Base-by-base conservation (phyloP, 2,329 filamentous ascomycete genomes). In the Grosmannia serpens region DNA sequence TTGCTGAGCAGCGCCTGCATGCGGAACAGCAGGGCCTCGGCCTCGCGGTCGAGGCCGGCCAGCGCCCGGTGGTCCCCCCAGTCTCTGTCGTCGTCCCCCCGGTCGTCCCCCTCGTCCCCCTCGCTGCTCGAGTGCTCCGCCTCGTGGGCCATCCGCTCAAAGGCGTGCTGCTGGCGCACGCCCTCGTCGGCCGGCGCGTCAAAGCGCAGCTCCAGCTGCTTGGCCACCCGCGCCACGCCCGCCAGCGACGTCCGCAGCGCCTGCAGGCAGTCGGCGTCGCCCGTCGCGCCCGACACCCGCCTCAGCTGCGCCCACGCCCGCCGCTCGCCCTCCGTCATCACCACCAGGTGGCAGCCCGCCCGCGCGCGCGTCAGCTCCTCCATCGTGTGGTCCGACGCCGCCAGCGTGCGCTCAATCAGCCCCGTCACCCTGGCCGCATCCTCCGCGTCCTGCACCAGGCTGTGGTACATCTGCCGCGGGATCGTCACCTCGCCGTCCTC, bases 261-360 rank as follows among this genome's bases (percentile, higher is more conserved):
- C 53, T 77, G 72, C 4, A 62, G 56, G 29, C 50, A n/a, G 50
- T 29, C 20, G 6, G n/a, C 27, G 55, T 75, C 72, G 60, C 76
- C 51, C 22, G 63, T 22, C 63, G 47, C 64, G 15, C 64, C 52
- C 52, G n/a, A 10, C 29, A 27, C 35, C 10, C 20, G 22, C 24
- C 20, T 41, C 22, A 15, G 22, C 24, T n/a, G 13, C 26, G 2
- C n/a, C 54, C 13, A 71, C 57, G 4, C 69, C 77, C 17, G 2
- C 7, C 24, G 29, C 49, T 46, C 29, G 7, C 15, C 27, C 15
- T 46, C n/a, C 3, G 24, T 26, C 51, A 47, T 55, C 26, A 46
- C 29, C 27, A 55, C 26, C 22, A 54, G 35, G 13, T 29, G 24
- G 52, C 9, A 27, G 50, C 26, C 26, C 2, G 20, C 7, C 33